These are phyloP conservation scores for Boechera retrofracta DNA, from an alignment of 345 rosid genomes.

Conservation along the genomic window DNA sequence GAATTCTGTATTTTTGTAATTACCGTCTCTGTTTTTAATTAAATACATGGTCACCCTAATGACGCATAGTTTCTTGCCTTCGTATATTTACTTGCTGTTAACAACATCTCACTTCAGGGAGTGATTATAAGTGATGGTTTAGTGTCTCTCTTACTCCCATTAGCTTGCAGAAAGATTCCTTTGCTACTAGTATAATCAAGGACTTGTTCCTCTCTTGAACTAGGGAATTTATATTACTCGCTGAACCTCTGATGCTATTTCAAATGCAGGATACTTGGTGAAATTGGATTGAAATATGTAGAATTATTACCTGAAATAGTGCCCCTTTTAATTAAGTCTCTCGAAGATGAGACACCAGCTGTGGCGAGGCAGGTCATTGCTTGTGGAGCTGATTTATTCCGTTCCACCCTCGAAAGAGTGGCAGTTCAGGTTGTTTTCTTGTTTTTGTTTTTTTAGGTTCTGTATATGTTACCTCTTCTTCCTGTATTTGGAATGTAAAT, in stretches of 20 bases:
- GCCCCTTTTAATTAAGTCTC: slow-evolving; percentile 68
- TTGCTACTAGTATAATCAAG: slow-evolving; percentile 3
- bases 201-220: slow-evolving; percentile 7
- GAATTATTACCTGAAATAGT: slow-evolving; percentile 79
- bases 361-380: slow-evolving; percentile 85
- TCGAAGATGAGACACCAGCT: slow-evolving; percentile 81
- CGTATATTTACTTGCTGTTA: neutral
- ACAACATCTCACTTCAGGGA: slow-evolving; percentile 14
- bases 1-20: neutral
- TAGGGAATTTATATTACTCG: neutral
- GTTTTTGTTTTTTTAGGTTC: slow-evolving; percentile 8
- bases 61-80: slow-evolving; percentile 1
- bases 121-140: slow-evolving; percentile 19
- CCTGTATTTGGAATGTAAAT: slow-evolving; percentile 4
- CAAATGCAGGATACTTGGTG: slow-evolving; percentile 75
- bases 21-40: neutral
- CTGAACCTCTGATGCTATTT: slow-evolving; percentile 18
- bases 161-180: neutral
- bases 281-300: slow-evolving; percentile 71
- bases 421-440: slow-evolving; percentile 65
- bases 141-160: slow-evolving; percentile 12
- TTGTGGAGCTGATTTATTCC: slow-evolving; percentile 69
- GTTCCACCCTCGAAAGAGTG: slow-evolving; percentile 61
- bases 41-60: neutral
- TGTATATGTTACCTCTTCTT: slow-evolving; percentile 7